Evolutionary conservation across 1,284 basidiomycete species (phyloP).

Genomic region (Thelephora terrestris): DNA sequence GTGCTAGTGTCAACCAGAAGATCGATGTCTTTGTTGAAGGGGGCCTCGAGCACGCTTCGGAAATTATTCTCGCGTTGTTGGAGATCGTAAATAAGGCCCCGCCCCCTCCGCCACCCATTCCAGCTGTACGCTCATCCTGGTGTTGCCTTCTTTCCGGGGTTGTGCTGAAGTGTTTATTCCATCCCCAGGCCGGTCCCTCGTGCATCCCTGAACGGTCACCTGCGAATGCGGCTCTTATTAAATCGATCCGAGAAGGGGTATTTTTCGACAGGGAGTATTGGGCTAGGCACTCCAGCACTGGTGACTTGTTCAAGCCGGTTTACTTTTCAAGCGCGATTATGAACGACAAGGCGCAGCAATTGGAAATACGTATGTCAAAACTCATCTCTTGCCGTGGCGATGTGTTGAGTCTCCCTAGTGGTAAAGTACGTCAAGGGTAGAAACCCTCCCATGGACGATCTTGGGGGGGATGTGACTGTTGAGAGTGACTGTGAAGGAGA

Average conservation of each 20-base stretch:
- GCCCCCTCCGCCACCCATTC: background rate
- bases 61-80: background rate
- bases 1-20: background rate
- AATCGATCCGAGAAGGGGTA: no score
- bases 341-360: background rate
- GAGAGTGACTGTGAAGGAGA: background rate
- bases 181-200: background rate
- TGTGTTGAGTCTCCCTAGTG: no score
- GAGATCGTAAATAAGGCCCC: no score
- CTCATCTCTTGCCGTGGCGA: background rate
- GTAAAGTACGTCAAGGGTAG: background rate
- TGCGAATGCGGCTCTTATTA: background rate
- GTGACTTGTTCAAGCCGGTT: no score
- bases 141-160: background rate
- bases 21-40: background rate
- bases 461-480: background rate
- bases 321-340: no score
- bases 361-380: background rate
- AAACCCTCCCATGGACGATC: background rate
- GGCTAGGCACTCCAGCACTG: no score
- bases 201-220: background rate
- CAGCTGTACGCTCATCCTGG: background rate
- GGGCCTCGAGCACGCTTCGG: background rate
- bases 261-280: no score
- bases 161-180: background rate